Conservation (phyloP, 352 stramenopile genomes). For the Pythium diclinum region DNA sequence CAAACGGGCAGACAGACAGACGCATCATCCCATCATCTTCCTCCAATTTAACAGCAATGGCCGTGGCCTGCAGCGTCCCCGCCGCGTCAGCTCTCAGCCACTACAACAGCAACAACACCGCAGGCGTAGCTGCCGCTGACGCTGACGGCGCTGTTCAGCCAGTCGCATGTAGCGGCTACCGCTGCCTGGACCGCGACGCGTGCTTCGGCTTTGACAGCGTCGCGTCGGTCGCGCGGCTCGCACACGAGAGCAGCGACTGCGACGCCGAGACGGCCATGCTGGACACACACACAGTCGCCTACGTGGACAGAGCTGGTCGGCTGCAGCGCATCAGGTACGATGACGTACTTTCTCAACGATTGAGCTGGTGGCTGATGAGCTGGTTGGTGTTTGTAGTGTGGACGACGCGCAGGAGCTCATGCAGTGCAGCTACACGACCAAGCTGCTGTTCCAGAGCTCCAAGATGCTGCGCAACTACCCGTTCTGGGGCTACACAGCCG, state of each 20-base stretch:
- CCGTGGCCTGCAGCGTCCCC: background rate
- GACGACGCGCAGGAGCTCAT: slow-evolving; percentile 62
- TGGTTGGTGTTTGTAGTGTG: slow-evolving; percentile 15
- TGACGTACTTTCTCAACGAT: background rate
- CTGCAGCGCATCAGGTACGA: slow-evolving; percentile 39
- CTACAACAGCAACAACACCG: background rate
- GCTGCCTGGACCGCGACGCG: slow-evolving; percentile 59
- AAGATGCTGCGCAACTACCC: slow-evolving; percentile 65
- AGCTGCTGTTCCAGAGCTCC: slow-evolving; percentile 64
- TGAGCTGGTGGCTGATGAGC: background rate
- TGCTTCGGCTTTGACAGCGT: slow-evolving; percentile 52
- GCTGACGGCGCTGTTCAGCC: background rate
- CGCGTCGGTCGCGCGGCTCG: slow-evolving; percentile 32
- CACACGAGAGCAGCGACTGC: slow-evolving; percentile 40
- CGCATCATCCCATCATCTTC: background rate
- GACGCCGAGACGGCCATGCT: slow-evolving; percentile 25
- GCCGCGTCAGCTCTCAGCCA: background rate
- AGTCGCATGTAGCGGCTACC: slow-evolving; percentile 36
- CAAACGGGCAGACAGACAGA: background rate
- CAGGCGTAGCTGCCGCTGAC: background rate
- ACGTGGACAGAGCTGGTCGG: slow-evolving; percentile 32
- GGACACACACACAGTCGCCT: slow-evolving; percentile 35
- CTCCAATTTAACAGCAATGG: background rate
- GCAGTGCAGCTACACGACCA: slow-evolving; percentile 62
- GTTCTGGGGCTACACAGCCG: slow-evolving; percentile 69